A percentile compares a stretch with the other conserved stretches of the same genome.
Evolutionary conservation across 768 basidiomycete genomes (phyloP).

Genomic region (Coprinellus aureogranulatus): DNA sequence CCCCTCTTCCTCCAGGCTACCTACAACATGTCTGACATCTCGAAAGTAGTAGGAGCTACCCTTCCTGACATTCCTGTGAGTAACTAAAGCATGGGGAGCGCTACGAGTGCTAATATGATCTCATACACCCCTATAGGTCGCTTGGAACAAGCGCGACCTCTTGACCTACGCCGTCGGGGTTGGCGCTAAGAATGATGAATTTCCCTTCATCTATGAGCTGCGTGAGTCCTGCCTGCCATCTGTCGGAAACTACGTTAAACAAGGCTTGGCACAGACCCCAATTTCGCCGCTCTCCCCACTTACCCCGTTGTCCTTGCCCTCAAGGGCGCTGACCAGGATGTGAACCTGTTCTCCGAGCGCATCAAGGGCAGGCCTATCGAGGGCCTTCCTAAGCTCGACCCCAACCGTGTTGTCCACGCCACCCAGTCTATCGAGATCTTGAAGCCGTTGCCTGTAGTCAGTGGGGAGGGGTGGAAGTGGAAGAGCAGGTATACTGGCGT

Average conservation of each 20-base stretch:
- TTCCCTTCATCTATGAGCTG: slow-evolving; percentile 66
- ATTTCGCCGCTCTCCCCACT: slow-evolving; percentile 78
- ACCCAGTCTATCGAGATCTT: slow-evolving; percentile 78
- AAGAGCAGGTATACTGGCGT: slow-evolving; percentile 65
- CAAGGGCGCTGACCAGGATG: slow-evolving; percentile 67
- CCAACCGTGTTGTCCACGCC: slow-evolving; percentile 73
- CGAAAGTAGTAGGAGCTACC: slow-evolving; percentile 62
- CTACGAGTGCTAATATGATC: not conserved
- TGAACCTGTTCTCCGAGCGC: slow-evolving; percentile 63
- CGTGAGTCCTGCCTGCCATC: slow-evolving; percentile 33
- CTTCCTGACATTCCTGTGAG: slow-evolving; percentile 53
- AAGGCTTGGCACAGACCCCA: slow-evolving; percentile 31
- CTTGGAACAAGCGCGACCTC: slow-evolving; percentile 84
- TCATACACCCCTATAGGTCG: slow-evolving; percentile 44
- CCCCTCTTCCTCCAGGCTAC: not conserved
- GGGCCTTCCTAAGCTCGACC: slow-evolving; percentile 68
- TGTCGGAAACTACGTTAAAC: too few relatives aligned
- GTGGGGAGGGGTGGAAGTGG: slow-evolving; percentile 78
- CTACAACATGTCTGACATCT: slow-evolving; percentile 42
- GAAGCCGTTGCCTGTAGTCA: slow-evolving; percentile 71
- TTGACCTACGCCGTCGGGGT: slow-evolving; percentile 78
- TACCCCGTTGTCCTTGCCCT: slow-evolving; percentile 78
- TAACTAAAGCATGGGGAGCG: slow-evolving; percentile 1
- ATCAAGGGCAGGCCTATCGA: slow-evolving; percentile 48
- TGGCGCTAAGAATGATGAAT: slow-evolving; percentile 76